These are phyloP conservation scores for Scenedesmus sp. DNA, from an alignment of 163 green algal species.

Conservation along the genomic window DNA sequence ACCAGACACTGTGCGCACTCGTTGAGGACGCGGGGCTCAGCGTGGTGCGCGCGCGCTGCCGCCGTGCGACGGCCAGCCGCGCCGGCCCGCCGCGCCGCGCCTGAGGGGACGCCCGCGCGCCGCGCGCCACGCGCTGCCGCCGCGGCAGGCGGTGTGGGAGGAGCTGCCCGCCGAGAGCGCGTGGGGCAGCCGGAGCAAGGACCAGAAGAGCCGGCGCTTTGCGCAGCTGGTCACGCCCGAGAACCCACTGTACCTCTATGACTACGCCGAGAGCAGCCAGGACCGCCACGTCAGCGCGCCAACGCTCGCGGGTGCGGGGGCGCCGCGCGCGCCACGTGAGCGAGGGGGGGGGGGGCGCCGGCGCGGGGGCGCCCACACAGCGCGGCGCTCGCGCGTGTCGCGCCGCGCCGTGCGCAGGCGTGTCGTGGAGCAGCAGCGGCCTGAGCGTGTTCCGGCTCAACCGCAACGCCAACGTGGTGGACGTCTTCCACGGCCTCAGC, in stretches of 20 bases:
- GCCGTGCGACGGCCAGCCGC: no score
- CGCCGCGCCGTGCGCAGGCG: neutral
- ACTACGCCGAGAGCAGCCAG: neutral
- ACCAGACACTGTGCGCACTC: slow-evolving; percentile 53
- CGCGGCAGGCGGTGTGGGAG: slow-evolving; percentile 24
- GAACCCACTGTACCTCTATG: slow-evolving; percentile 12
- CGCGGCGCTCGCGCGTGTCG: no score
- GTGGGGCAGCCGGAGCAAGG: neutral
- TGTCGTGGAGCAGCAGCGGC: slow-evolving; percentile 15
- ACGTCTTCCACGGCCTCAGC: slow-evolving; percentile 7
- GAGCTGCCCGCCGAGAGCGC: neutral
- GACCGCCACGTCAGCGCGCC: neutral
- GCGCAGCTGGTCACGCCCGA: slow-evolving; percentile 33
- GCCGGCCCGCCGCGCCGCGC: no score
- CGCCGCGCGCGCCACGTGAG: no score
- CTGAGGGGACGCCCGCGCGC: no score
- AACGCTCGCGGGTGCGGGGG: neutral
- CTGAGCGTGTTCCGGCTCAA: slow-evolving; percentile 9
- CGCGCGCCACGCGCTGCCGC: neutral
- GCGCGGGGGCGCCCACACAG: no score
- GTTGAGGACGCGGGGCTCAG: slow-evolving; percentile 68
- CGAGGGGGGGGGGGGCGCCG: no score
- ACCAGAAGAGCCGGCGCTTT: neutral
- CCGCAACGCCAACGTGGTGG: neutral
- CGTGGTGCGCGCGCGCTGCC: slow-evolving; percentile 55